Evolutionary conservation across 805 yeast species (phyloP).

Genomic region (Yarrowia sp.): DNA sequence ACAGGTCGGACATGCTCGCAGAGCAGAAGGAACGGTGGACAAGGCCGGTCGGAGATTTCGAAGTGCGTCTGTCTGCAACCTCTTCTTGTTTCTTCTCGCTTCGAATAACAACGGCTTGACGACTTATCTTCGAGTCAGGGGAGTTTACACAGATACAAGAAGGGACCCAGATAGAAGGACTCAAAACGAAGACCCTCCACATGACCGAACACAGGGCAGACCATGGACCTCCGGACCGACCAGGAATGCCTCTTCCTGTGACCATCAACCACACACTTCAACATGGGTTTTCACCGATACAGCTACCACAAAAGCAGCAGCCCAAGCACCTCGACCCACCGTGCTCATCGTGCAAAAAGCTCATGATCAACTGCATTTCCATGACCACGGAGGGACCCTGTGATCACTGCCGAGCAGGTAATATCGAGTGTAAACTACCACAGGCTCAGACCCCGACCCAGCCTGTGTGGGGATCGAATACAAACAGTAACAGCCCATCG

Average conservation of each 20-base stretch:
- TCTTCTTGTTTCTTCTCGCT: not conserved
- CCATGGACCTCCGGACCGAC: not conserved
- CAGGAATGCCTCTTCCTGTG: not conserved
- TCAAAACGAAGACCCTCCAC: no score
- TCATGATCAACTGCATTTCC: slow-evolving; percentile 18
- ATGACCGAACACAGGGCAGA: not conserved
- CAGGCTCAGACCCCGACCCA: not conserved
- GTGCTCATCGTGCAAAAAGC: slow-evolving; percentile 1
- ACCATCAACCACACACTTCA: not conserved
- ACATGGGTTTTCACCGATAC: not conserved
- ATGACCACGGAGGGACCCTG: not conserved
- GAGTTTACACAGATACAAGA: no score
- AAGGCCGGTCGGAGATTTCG: slow-evolving; percentile 13
- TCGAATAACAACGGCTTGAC: not conserved
- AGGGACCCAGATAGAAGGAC: no score
- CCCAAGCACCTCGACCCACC: not conserved
- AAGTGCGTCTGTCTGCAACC: not conserved
- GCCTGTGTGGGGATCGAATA: not conserved
- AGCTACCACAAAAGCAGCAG: not conserved
- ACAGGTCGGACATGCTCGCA: slow-evolving; percentile 5
- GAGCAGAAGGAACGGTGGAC: not conserved
- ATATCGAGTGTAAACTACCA: not conserved
- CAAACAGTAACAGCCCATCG: not conserved
- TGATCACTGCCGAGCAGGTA: not conserved
- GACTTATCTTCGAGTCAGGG: no score